Conservation (phyloP, 495 filamentous ascomycete genomes). For the Choiromyces venosus region DNA sequence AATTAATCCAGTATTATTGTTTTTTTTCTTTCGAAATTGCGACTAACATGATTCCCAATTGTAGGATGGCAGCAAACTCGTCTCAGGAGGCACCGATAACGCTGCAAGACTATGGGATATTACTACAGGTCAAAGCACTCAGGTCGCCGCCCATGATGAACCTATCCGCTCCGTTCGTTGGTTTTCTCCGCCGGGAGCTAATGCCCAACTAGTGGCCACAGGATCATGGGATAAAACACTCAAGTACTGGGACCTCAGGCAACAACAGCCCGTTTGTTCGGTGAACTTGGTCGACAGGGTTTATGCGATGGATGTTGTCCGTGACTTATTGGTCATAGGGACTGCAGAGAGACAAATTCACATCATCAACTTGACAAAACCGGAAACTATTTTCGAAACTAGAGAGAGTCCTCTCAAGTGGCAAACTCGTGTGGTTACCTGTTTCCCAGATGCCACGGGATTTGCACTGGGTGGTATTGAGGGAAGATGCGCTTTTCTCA, state of each 20-base stretch:
- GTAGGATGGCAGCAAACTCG: conserved; percentile 63
- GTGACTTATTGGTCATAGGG: conserved; percentile 71
- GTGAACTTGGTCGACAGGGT: conserved; percentile 71
- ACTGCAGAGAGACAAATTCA: conserved; percentile 87
- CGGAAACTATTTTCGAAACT: conserved; percentile 72
- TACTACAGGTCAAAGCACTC: conserved; percentile 50
- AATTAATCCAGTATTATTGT: conserved; percentile 17
- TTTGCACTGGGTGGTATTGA: conserved; percentile 87
- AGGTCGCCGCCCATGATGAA: conserved; percentile 72
- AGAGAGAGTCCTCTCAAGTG: conserved; percentile 78
- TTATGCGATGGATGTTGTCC: conserved; percentile 78
- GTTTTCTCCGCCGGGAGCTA: conserved; percentile 55
- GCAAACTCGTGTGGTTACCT: conserved; percentile 81
- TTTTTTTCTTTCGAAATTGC: not conserved
- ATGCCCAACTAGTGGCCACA: conserved; percentile 66
- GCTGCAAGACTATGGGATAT: conserved; percentile 73
- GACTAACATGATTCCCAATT: conserved; percentile 33
- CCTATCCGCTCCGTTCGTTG: conserved; percentile 75
- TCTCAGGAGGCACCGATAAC: conserved; percentile 81
- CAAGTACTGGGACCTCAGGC: conserved; percentile 90
- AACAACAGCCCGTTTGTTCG: conserved; percentile 54
- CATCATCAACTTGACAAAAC: conserved; percentile 73
- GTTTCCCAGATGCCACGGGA: conserved; percentile 74
- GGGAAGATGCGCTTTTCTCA: conserved; percentile 82
- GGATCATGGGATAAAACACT: conserved; percentile 95